Evolutionary conservation across 225 moss, liverwort and hornwort genomes (phyloP).

Genomic region (Straminergon stramineum): DNA sequence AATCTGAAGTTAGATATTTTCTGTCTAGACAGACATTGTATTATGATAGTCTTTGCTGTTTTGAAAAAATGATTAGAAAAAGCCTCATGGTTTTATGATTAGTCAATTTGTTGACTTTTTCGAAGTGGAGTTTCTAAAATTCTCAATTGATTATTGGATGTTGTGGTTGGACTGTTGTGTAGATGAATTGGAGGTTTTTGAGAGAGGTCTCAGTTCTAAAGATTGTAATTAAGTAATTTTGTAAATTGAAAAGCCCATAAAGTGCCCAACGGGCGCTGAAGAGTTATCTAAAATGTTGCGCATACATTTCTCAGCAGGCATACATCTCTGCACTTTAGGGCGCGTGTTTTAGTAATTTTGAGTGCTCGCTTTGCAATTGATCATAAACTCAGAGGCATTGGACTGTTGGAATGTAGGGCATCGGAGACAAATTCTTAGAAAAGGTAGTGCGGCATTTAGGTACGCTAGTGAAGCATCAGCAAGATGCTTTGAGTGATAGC

Average conservation of each 20-base stretch:
- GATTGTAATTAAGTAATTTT: not conserved
- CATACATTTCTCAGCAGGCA: not conserved
- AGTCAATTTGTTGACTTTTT: not conserved
- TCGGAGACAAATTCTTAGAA: not conserved
- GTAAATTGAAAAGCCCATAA: not conserved
- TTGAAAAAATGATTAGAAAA: not conserved
- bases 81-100: not conserved
- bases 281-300: not conserved
- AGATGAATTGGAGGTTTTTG: not conserved
- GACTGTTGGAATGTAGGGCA: slow-evolving; percentile 4
- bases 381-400: not conserved
- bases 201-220: not conserved
- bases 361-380: not conserved
- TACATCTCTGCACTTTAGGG: not conserved
- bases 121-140: not conserved
- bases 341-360: not conserved
- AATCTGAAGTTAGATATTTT: not conserved
- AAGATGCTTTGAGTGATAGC: not conserved
- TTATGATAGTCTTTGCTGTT: not conserved
- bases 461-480: slow-evolving; percentile 11
- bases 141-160: not conserved
- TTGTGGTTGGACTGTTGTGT: not conserved
- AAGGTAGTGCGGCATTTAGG: slow-evolving; percentile 16
- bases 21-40: not conserved
- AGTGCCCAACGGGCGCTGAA: not conserved